Evolutionary conservation across 1,139 yeast genomes (phyloP), one percentile per base, ranked within the genome.

Genomic region (Meyerozyma smithsonii): DNA sequence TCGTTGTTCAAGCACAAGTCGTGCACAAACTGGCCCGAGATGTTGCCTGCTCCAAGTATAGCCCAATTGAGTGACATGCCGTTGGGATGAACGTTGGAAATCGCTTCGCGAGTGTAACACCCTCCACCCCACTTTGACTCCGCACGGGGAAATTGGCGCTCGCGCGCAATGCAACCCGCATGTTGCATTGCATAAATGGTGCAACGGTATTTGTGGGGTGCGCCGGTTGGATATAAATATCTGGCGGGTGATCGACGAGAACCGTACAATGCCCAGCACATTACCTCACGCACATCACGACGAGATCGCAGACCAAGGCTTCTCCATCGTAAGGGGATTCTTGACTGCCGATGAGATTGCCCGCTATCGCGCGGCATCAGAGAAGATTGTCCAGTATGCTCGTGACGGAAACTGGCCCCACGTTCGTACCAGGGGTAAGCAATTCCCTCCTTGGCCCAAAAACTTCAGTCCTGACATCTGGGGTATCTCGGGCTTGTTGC

Each of bases 361-460:
- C 19, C 46, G 51, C 32, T 74, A 72, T 50, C 54, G 54, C 37
- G 43, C 47, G 5, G 73, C 76, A 0, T 62, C 79, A 1, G 63
- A 70, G 39, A 48, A 51, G n/a, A 60, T 74, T n/a, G 68, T 74
- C 18, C 59, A 67, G 28, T 50, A 61, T 30, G 78, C 79, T 15
- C 61, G 81, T 36, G 66, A 59, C 5, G 81, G 81, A 2, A 59
- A 71, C 8, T 76, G 81, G 81, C 62, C 72, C 12, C 62, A 68
- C 36, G 79, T 75, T 11, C 63, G 81, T 50, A 74, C 79, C 4
- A 56, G 74, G 38, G 79, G 79, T 5, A 76, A 76, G 46, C 81
- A 75, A 51, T 76, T 76, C 49, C 81, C 81, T 4, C 81, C 81
- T 17, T 76, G 81, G 81, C 80, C 80, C 11, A 60, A 62, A 46